Conservation (phyloP, 2,329 filamentous ascomycete genomes). For the Trichoderma hamatum region DNA sequence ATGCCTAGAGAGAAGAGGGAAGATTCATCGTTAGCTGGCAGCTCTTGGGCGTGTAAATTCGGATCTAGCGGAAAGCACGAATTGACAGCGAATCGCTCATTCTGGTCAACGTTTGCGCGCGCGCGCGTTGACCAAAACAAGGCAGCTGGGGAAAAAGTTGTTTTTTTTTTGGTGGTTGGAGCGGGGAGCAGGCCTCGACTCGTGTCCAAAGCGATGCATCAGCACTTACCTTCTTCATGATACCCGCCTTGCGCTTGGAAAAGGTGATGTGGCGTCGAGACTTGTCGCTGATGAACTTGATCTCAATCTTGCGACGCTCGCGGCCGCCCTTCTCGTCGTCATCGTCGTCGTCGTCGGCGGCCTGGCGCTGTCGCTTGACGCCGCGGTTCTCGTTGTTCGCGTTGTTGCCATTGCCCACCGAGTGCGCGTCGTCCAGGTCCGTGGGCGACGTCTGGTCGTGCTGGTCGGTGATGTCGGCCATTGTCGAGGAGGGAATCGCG, state of each 20-base stretch:
- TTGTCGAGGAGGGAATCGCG: conserved; percentile 39
- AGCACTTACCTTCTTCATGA: conserved; percentile 96
- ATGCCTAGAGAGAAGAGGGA: conserved; percentile 68
- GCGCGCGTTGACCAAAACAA: background rate
- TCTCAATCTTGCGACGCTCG: conserved; percentile 99
- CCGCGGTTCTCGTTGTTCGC: conserved; percentile 72
- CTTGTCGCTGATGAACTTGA: conserved; percentile 99
- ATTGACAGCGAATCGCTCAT: background rate
- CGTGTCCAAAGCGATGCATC: background rate
- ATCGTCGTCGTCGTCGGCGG: conserved; percentile 92
- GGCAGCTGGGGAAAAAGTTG: background rate
- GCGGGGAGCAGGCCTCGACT: background rate
- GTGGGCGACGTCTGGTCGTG: conserved; percentile 75
- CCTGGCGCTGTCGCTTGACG: conserved; percentile 84
- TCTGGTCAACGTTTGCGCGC: background rate
- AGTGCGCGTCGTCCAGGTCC: conserved; percentile 72
- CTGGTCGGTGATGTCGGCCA: conserved; percentile 81
- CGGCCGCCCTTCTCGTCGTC: conserved; percentile 97
- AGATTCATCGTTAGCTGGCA: conserved; percentile 30
- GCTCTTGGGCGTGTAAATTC: background rate
- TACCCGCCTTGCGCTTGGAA: conserved; percentile 98
- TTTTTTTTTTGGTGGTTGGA: background rate
- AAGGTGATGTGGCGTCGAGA: conserved; percentile 99
- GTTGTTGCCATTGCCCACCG: conserved; percentile 72
- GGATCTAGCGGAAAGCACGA: conserved; percentile 15